Evolutionary conservation across 2,329 filamentous ascomycete species (phyloP).

Genomic region (Sclerotinia trifoliorum): DNA sequence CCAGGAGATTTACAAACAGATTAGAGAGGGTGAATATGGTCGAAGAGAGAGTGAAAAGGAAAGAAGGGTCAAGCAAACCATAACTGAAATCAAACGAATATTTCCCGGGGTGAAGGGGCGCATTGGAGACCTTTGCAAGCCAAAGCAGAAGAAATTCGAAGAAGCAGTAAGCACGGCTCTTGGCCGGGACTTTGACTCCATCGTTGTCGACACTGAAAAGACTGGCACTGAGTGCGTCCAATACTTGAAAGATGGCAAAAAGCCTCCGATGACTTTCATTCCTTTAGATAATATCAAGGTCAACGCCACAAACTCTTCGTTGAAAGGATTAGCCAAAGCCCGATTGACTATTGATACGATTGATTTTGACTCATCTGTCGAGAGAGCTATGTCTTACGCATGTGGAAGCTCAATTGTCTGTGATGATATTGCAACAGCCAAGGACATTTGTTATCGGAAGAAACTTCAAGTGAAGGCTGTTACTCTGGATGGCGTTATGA

Average conservation of each 20-base stretch:
- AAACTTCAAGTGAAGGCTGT: slow-evolving; percentile 89
- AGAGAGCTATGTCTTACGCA: slow-evolving; percentile 91
- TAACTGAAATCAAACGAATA: slow-evolving; percentile 82
- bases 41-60: slow-evolving; percentile 84
- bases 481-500: slow-evolving; percentile 90
- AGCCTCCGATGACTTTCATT: slow-evolving; percentile 88
- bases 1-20: slow-evolving; percentile 72
- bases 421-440: slow-evolving; percentile 81
- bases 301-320: slow-evolving; percentile 80
- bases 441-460: slow-evolving; percentile 82
- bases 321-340: slow-evolving; percentile 85
- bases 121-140: slow-evolving; percentile 87
- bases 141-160: slow-evolving; percentile 95
- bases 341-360: slow-evolving; percentile 94
- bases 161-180: slow-evolving; percentile 91
- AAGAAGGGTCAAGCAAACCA: slow-evolving; percentile 73
- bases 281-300: slow-evolving; percentile 97
- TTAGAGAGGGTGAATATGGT: slow-evolving; percentile 83
- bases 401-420: slow-evolving; percentile 95
- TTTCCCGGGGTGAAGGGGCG: slow-evolving; percentile 90
- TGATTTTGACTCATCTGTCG: slow-evolving; percentile 83
- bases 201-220: slow-evolving; percentile 94
- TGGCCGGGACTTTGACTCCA: slow-evolving; percentile 88
- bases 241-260: slow-evolving; percentile 86
- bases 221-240: slow-evolving; percentile 91